Conservation (phyloP, 2,329 filamentous ascomycete species). For the Phialophora macrospora region DNA sequence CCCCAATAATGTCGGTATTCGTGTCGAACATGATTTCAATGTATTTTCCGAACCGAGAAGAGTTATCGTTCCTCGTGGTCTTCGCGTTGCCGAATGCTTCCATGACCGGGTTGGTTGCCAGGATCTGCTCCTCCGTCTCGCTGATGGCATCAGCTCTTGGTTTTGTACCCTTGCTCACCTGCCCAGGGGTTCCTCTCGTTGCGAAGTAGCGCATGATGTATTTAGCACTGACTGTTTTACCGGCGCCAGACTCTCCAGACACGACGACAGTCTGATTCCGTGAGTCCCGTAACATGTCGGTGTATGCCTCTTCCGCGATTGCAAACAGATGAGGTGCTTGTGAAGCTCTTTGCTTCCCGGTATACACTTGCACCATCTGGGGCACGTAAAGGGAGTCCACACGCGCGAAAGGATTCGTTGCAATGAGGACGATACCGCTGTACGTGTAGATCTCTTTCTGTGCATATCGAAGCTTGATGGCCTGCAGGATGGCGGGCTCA, state of each 20-base stretch:
- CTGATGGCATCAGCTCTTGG: conserved; percentile 80
- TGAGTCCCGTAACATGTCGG: conserved; percentile 94
- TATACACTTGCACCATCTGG: conserved; percentile 99
- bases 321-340: conserved; percentile 98
- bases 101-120: conserved; percentile 99
- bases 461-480: conserved; percentile 92
- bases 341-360: conserved; percentile 92
- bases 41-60: conserved; percentile 98
- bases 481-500: conserved; percentile 96
- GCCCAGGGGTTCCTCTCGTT: conserved; percentile 90
- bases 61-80: conserved; percentile 99
- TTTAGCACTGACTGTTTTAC: conserved; percentile 98
- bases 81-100: conserved; percentile 99
- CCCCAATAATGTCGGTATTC: conserved; percentile 93
- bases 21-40: conserved; percentile 99
- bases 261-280: conserved; percentile 99
- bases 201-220: conserved; percentile 99
- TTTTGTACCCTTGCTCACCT: conserved; percentile 76
- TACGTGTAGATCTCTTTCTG: conserved; percentile 99
- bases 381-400: conserved; percentile 98
- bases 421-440: conserved; percentile 97
- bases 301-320: conserved; percentile 97
- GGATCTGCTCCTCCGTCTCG: conserved; percentile 96
- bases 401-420: conserved; percentile 95
- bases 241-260: conserved; percentile 97